Conservation (phyloP, 108 stramenopile genomes). For the Skeletonema marinoi region DNA sequence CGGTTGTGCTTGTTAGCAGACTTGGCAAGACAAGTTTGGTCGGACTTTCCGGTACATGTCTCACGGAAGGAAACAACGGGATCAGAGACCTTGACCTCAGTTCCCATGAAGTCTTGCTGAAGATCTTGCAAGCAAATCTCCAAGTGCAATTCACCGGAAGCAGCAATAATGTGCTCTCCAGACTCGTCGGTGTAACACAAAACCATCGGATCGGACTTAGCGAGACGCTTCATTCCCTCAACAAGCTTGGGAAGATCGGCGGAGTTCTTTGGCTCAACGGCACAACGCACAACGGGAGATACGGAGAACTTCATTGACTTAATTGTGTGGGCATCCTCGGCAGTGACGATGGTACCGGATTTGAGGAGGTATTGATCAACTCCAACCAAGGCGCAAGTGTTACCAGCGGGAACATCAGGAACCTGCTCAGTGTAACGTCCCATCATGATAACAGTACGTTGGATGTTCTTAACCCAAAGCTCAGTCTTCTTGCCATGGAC, state of each 20-base stretch:
- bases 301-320: slow-evolving; percentile 99
- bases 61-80: slow-evolving; percentile 99
- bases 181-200: slow-evolving; percentile 99
- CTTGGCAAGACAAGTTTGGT: slow-evolving; percentile 96
- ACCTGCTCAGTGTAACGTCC: slow-evolving; percentile 99
- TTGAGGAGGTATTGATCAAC: slow-evolving; percentile 99
- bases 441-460: slow-evolving; percentile 99
- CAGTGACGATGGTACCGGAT: slow-evolving; percentile 98
- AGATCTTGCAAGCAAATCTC: slow-evolving; percentile 99
- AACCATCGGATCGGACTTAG: slow-evolving; percentile 99
- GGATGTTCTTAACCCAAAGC: slow-evolving; percentile 99
- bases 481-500: slow-evolving; percentile 99
- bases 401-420: slow-evolving; percentile 98
- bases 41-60: slow-evolving; percentile 93
- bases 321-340: slow-evolving; percentile 95
- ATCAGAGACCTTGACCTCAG: slow-evolving; percentile 98
- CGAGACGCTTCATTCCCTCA: slow-evolving; percentile 99
- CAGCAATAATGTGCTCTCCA: slow-evolving; percentile 99
- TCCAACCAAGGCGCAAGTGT: slow-evolving; percentile 99
- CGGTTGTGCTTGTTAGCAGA: slow-evolving; percentile 99
- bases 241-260: slow-evolving; percentile 99
- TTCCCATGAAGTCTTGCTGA: slow-evolving; percentile 99
- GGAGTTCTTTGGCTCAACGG: slow-evolving; percentile 99
- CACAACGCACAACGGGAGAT: slow-evolving; percentile 99
- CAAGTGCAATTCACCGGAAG: slow-evolving; percentile 98